Evolutionary conservation across 768 basidiomycete genomes (phyloP), one percentile per base, ranked within the genome.

Genomic region (Boletellus ananiceps): DNA sequence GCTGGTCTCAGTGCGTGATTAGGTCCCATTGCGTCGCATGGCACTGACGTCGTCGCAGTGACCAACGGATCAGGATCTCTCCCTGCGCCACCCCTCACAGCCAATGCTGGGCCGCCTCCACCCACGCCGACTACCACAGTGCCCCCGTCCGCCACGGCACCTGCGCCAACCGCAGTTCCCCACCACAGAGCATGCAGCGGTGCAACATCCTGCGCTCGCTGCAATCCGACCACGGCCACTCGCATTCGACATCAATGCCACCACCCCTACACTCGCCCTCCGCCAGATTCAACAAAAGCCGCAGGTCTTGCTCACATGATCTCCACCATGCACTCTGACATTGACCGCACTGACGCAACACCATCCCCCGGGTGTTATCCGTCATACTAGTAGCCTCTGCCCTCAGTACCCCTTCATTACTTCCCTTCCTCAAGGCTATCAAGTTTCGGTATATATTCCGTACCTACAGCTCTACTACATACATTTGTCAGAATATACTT

Each of bases 261-360:
- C 19, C 19, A 19, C 19, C 19, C 19, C 19, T 19, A 19, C 19
- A 19, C 19, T 19, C 19, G 19, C n/a, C n/a, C n/a, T n/a, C n/a
- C n/a, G n/a, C n/a, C n/a, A n/a, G n/a, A n/a, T n/a, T n/a, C n/a
- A n/a, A n/a, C 29, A 11, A 99, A 98, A 70, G 96, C 96, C 11
- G 95, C 94, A 27, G 96, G 96, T 70, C 85, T 99, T 21, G 95
- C 96, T 2, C 96, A 99, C 72, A 98, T 99, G 96, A 99, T 99
- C 61, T 99, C 96, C 32, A 99, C 95, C 16, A 98, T 99, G 95
- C 88, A 95, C 59, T 95, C 96, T 3, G 95, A 99, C 76, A 98
- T 98, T 54, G 95, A 99, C 69, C 95, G 98, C 60, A 93, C 96
- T 38, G 95, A 99, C 89, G 95, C 51, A 99, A 99, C 69, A 99